Conservation (phyloP, 2,329 filamentous ascomycete species). For the Penicillium sp. region DNA sequence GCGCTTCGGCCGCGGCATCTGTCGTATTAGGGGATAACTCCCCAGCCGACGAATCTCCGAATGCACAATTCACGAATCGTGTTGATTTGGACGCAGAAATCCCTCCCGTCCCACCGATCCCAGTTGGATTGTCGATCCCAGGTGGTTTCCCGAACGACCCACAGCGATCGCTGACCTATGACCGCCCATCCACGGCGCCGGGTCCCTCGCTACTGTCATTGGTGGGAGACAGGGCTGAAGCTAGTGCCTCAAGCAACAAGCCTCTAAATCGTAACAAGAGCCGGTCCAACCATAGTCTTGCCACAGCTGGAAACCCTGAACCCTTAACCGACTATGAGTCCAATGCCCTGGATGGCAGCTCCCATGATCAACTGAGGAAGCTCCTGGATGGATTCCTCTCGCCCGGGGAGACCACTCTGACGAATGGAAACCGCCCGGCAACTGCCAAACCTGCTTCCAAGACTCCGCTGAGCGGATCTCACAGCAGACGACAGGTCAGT, state of each 20-base stretch:
- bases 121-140: slow-evolving; percentile 40
- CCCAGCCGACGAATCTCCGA: slow-evolving; percentile 8
- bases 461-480: slow-evolving; percentile 6
- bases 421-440: slow-evolving; percentile 18
- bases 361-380: slow-evolving; percentile 36
- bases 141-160: slow-evolving; percentile 44
- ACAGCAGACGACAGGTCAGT: slow-evolving; percentile 24
- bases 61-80: slow-evolving; percentile 6
- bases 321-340: slow-evolving; percentile 8
- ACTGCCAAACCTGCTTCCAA: slow-evolving; percentile 10
- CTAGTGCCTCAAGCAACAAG: slow-evolving; percentile 20
- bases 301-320: slow-evolving; percentile 18
- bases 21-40: slow-evolving; percentile 17
- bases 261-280: slow-evolving; percentile 36
- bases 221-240: slow-evolving; percentile 22
- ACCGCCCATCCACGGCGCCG: slow-evolving; percentile 36
- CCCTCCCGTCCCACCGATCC: slow-evolving; percentile 49
- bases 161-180: slow-evolving; percentile 30
- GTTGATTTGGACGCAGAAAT: slow-evolving; percentile 32
- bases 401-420: slow-evolving; percentile 19
- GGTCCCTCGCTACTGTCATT: slow-evolving; percentile 23
- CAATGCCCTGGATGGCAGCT: slow-evolving; percentile 18
- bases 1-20: slow-evolving; percentile 24
- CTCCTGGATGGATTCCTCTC: slow-evolving; percentile 39
- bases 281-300: slow-evolving; percentile 33